Conservation (phyloP, 179 eudicot species). For the Carnegiea gigantea region DNA sequence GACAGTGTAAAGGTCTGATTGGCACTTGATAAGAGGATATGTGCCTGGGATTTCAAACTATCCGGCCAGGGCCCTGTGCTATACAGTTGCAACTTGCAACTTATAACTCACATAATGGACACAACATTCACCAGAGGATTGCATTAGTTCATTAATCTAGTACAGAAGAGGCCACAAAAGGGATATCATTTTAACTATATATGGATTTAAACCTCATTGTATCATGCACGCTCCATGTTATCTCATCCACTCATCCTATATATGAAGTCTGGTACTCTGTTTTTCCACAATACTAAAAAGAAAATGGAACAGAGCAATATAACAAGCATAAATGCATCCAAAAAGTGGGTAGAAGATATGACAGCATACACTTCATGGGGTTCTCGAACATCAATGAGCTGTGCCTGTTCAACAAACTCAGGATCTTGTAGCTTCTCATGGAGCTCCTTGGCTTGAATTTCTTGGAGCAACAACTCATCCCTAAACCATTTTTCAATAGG, state of each 20-base stretch:
- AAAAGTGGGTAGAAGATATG: not conserved
- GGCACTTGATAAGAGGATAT: too few species aligned
- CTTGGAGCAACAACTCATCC: slow-evolving; percentile 62
- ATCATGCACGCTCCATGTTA: too few species aligned
- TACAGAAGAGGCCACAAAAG: too few species aligned
- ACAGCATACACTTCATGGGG: slow-evolving; percentile 88
- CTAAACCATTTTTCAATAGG: slow-evolving; percentile 26
- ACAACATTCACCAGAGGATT: not conserved
- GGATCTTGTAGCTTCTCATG: slow-evolving; percentile 73
- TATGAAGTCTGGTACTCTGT: not conserved
- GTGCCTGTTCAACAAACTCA: slow-evolving; percentile 61
- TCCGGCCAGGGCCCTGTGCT: too few species aligned
- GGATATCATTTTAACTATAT: too few species aligned
- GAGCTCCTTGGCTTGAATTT: slow-evolving; percentile 68
- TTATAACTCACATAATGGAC: not conserved
- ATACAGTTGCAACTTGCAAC: too few species aligned
- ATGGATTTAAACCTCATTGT: too few species aligned
- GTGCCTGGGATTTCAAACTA: too few species aligned
- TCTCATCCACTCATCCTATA: not conserved
- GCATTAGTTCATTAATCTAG: not conserved
- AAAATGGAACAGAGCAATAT: not conserved
- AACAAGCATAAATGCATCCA: not conserved
- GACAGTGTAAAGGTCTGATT: too few species aligned
- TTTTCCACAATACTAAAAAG: not conserved
- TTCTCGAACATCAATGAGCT: slow-evolving; percentile 95